Evolutionary conservation across 805 yeast genomes (phyloP).

Genomic region (Lipomyces sp.): DNA sequence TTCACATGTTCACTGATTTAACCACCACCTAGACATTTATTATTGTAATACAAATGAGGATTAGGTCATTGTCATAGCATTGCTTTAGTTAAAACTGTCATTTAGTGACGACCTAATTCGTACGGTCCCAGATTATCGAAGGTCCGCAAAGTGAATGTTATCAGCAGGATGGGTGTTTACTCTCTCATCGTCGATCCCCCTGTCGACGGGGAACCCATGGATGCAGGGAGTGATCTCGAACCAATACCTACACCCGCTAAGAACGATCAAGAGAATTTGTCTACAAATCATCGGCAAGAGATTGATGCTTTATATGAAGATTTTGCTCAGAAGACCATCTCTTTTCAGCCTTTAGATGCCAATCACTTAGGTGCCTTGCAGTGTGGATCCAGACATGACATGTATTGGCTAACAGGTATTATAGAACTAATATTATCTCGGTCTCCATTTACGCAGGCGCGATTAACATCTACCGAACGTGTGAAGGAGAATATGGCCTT

Average conservation of each 20-base stretch:
- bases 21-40: not conserved
- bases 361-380: not conserved
- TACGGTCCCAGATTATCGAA: not conserved
- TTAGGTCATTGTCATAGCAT: not conserved
- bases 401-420: not conserved
- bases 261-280: not conserved
- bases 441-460: constrained; percentile 6
- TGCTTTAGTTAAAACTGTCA: not conserved
- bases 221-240: constrained; percentile 1
- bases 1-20: not conserved
- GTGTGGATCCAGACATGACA: not conserved
- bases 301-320: not conserved
- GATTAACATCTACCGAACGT: not conserved
- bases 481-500: not conserved
- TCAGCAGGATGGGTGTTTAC: constrained; percentile 2
- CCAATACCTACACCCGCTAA: not conserved
- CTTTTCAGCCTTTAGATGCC: not conserved
- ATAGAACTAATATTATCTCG: constrained; percentile 1
- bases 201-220: not conserved
- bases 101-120: not conserved
- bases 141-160: not conserved
- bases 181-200: constrained; percentile 1
- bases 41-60: not conserved
- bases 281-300: not conserved
- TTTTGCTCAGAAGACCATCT: not conserved